phyloP scores from a whole-genome alignment of 2,329 filamentous ascomycete species.

The Chalaropsis ovoidea region DNA sequence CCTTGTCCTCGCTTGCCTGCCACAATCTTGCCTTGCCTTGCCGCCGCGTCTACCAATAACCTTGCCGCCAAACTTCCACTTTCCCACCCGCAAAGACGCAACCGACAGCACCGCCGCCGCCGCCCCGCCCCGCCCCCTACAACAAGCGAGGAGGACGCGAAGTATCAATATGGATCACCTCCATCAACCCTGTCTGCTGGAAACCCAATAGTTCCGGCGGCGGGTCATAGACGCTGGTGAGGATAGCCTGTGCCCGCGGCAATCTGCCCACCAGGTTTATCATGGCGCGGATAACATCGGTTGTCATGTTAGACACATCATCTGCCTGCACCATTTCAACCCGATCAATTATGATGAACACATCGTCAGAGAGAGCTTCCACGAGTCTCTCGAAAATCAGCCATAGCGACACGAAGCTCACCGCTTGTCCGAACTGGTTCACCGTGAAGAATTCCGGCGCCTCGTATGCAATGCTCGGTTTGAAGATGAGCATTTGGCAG shows the following conservation, averaged over 20 bases:
- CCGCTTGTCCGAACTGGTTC: constrained; percentile 13
- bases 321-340: constrained; percentile 22
- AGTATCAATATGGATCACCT: constrained; percentile 17
- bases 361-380: constrained; percentile 18
- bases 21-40: too few relatives aligned
- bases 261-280: constrained; percentile 12
- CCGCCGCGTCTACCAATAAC: too few relatives aligned
- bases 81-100: too few relatives aligned
- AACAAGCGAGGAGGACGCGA: constrained; percentile 11
- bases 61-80: too few relatives aligned
- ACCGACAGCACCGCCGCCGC: too few relatives aligned
- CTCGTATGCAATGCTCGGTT: constrained; percentile 21
- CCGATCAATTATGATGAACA: constrained; percentile 24
- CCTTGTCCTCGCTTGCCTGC: too few relatives aligned
- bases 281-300: constrained; percentile 18
- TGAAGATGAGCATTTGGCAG: constrained; percentile 20
- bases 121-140: too few relatives aligned
- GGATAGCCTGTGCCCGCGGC: constrained; percentile 15
- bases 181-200: constrained; percentile 9
- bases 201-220: constrained; percentile 16
- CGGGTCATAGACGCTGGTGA: constrained; percentile 25
- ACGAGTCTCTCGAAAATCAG: constrained; percentile 22
- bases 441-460: constrained; percentile 21
- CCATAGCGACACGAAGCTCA: constrained; percentile 18
- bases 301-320: constrained; percentile 17